Base-by-base conservation (phyloP, 2,329 filamentous ascomycete species). In the Chalaropsis thielavioides region DNA sequence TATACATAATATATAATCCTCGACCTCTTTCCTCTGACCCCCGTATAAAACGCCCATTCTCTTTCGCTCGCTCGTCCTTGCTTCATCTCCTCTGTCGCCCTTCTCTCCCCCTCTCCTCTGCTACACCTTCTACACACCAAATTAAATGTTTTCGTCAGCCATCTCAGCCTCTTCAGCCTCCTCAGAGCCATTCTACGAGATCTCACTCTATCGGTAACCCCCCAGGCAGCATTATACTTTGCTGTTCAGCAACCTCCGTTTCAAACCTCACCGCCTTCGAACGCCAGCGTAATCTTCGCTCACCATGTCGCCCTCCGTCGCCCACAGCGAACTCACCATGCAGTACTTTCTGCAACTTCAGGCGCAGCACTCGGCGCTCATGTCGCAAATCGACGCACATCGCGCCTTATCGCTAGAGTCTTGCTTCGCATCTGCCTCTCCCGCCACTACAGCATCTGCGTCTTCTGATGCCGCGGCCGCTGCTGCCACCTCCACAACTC, bases 401-500 rank as follows among this genome's bases (percentile, higher is more conserved):
- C 60, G 22, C 17, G 44, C 64, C 61, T 62, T 56, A 17, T 22
- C 63, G 17, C 19, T 43, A 40, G 40, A 46, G 15, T 38, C 43
- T 13, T 44, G 40, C 60, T 44, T 62, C n/a, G 27, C 24, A 24
- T 19, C 13, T 38, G 10, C 19, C 24, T 59, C 54, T n/a, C 10
- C 54, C 19, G 6, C 58, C n/a, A 17, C 17, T n/a, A 49, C 19
- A 3, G n/a, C 44, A 4, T 3, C 44, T 24, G n/a, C 19, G 19
- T 3, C 44, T 31, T 3, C 22, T 56, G 15, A 22, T 4, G 17
- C 51, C 3, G 15, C 24, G 15, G 13, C 49, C 31, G 76, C 76
- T 1, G 73, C 75, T 11, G 86, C 86, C 72, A 81, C 80, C 71
- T 77, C 82, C 17, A 73, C 72, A 86, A 76, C 72, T 80, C 79